phyloP scores from a whole-genome alignment of 805 yeast species.

The Candida boidinii region DNA sequence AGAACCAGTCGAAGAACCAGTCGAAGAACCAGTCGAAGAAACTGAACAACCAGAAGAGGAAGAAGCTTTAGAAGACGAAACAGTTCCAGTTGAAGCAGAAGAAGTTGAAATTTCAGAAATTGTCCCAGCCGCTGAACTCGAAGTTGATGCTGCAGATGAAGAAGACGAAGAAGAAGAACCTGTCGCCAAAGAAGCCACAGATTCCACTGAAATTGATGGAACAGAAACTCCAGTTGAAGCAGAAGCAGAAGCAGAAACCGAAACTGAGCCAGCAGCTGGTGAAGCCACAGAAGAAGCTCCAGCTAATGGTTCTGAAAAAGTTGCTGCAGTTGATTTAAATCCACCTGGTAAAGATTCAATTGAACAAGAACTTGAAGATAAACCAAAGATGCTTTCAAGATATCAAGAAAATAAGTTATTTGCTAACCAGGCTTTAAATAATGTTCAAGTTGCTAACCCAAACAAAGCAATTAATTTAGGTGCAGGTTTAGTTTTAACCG shows the following conservation, averaged over 20 bases:
- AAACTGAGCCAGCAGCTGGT: conserved; percentile 16
- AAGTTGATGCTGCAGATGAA: conserved; percentile 8
- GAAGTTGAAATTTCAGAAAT: conserved; percentile 5
- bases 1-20: conserved; percentile 5
- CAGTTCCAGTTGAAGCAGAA: conserved; percentile 6
- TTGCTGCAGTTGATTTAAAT: conserved; percentile 16
- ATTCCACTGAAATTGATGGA: conserved; percentile 1
- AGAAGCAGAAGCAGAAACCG: conserved; percentile 25
- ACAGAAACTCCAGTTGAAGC: conserved; percentile 7
- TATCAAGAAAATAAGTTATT: conserved; percentile 41
- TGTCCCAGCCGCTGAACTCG: conserved; percentile 6
- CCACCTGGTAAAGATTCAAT: conserved; percentile 26
- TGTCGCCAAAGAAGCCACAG: conserved; percentile 4
- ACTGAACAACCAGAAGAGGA: conserved; percentile 6
- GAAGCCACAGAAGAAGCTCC: conserved; percentile 11
- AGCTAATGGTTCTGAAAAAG: conserved; percentile 18
- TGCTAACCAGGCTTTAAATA: conserved; percentile 37
- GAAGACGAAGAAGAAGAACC: conserved; percentile 5
- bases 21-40: conserved; percentile 6
- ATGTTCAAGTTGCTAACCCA: conserved; percentile 36
- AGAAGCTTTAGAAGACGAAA: conserved; percentile 8
- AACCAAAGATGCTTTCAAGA: conserved; percentile 39
- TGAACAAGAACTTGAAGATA: conserved; percentile 31
- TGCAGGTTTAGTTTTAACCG: conserved; percentile 44
- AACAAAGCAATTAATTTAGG: conserved; percentile 43